phyloP scores from a whole-genome alignment of 2,329 filamentous ascomycete genomes.

The Sporothrix inflata region DNA sequence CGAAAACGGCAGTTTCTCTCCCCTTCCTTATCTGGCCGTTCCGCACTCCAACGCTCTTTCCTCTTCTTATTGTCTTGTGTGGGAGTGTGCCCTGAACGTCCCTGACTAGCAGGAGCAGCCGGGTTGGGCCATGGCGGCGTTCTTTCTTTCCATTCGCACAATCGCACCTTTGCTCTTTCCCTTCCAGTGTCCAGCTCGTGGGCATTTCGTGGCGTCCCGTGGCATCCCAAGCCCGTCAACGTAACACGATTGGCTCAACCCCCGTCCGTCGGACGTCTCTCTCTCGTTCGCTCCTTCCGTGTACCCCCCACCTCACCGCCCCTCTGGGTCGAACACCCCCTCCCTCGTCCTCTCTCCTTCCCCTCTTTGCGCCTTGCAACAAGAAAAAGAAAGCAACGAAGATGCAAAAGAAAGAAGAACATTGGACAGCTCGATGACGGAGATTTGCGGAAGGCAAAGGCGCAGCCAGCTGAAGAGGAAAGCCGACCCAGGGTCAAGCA shows the following conservation, averaged over 20 bases:
- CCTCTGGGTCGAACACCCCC: constrained; percentile 22
- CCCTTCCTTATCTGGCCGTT: constrained; percentile 9
- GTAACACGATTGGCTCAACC: not conserved
- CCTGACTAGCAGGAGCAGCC: constrained; percentile 10
- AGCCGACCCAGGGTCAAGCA: not conserved
- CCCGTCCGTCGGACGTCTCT: not conserved
- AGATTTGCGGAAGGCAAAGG: constrained; percentile 7
- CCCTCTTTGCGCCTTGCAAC: constrained; percentile 10
- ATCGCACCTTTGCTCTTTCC: not conserved
- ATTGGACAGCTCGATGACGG: not conserved
- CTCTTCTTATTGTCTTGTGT: not conserved
- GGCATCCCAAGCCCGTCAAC: not conserved
- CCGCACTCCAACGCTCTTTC: not conserved
- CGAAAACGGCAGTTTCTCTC: not conserved
- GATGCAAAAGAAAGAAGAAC: not conserved
- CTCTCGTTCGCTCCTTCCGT: constrained; percentile 20
- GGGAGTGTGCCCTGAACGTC: too few relatives aligned
- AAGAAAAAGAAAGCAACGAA: not conserved
- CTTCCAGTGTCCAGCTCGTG: not conserved
- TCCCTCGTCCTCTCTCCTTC: not conserved
- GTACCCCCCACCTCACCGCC: constrained; percentile 24
- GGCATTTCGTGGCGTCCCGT: constrained; percentile 5
- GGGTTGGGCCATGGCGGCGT: constrained; percentile 1
- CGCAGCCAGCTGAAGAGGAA: not conserved
- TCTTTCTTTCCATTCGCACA: not conserved